Evolutionary conservation across 2,329 filamentous ascomycete genomes (phyloP).

Genomic region (Tolypocladium amazonense): DNA sequence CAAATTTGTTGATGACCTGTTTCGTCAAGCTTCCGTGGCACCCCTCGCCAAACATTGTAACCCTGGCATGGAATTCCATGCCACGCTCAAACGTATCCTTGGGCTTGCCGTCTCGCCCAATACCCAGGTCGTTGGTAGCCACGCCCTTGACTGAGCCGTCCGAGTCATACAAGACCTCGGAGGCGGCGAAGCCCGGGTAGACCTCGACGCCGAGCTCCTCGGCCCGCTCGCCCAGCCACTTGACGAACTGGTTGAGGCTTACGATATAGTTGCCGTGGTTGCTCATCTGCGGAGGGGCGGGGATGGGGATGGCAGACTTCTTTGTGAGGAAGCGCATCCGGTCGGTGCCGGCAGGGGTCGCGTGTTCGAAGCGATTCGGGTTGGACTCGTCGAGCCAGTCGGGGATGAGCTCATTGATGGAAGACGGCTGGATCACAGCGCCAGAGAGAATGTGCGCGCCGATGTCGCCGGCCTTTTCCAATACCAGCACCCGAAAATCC

Average conservation of each 20-base stretch:
- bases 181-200: slow-evolving; percentile 90
- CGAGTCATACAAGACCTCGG: slow-evolving; percentile 76
- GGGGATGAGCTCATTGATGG: slow-evolving; percentile 81
- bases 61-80: slow-evolving; percentile 93
- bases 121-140: slow-evolving; percentile 88
- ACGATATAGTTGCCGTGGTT: slow-evolving; percentile 98
- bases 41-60: slow-evolving; percentile 87
- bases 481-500: slow-evolving; percentile 81
- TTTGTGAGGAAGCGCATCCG: slow-evolving; percentile 93
- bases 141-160: slow-evolving; percentile 90
- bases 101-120: slow-evolving; percentile 69
- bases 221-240: slow-evolving; percentile 93
- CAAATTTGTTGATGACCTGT: slow-evolving; percentile 89
- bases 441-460: slow-evolving; percentile 93
- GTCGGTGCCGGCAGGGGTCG: slow-evolving; percentile 73
- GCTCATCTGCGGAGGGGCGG: slow-evolving; percentile 91
- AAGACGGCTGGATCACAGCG: slow-evolving; percentile 84
- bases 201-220: slow-evolving; percentile 94
- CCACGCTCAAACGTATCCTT: slow-evolving; percentile 90
- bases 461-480: slow-evolving; percentile 93
- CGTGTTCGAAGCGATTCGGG: slow-evolving; percentile 74
- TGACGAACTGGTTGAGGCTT: slow-evolving; percentile 86
- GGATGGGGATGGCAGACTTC: slow-evolving; percentile 65
- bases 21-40: slow-evolving; percentile 94
- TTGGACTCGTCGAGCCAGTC: slow-evolving; percentile 90